Base-by-base conservation (phyloP, 352 stramenopile species). In the Phytophthora aleatoria region DNA sequence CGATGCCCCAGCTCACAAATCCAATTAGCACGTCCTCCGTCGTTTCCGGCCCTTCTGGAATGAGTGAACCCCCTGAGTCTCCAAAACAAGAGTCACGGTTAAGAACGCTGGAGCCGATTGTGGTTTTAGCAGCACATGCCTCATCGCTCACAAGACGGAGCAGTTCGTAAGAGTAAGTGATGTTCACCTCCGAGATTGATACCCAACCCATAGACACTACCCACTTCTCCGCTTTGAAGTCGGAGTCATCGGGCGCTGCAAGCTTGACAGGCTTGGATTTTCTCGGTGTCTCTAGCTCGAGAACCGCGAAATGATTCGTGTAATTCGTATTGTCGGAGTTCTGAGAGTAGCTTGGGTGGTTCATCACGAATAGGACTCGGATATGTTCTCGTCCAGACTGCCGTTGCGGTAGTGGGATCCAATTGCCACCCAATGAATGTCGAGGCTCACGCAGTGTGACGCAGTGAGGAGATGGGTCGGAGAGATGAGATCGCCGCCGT, bases 1-100 rank as follows among this genome's bases (percentile, higher is more conserved):
- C 73, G 33, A 79, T 71, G 15, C 65, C 62, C 76, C 74, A 87
- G 59, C 74, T 84, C 20, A 81, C 38, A 43, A 43, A 11, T 12
- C 33, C 33, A 13, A 38, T 13, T 3, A 38, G 33, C 33, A 38
- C 33, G 33, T 38, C 33, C 33, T 38, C 33, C 8, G 6, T 38
- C 33, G 5, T 12, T 38, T 12, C 33, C 10, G 33, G 2, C 33
- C 33, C 33, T 38, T 38, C 33, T 12, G 12, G 33, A 38, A 38
- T 38, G 33, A 38, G 33, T 38, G 7, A 1, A 2, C 33, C 33
- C 1, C 33, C 7, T 2, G 33, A 38, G 33, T 13, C 33, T 38
- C 33, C 7, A 38, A 13, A 38, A 12, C 33, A 38, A 38, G 38
- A 43, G 13, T 43, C 38, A 8, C 13, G 26, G 10, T 38, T 38